Evolutionary conservation across 2,329 filamentous ascomycete species (phyloP), one percentile per base, ranked within the genome.

Genomic region (Aspergillus fijiensis): DNA sequence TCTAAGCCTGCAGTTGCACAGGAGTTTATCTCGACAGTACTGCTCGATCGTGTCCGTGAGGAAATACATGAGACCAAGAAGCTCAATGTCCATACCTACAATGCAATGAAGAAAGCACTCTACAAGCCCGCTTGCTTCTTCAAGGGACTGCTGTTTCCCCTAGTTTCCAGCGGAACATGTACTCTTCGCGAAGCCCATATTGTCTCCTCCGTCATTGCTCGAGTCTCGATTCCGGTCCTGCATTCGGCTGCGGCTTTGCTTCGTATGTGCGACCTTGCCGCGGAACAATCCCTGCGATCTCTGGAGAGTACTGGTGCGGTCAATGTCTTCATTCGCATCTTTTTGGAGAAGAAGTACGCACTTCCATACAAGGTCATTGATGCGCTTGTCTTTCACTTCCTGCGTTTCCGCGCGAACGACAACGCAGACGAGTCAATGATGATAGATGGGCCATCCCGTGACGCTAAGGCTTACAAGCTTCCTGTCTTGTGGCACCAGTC

Each of bases 401-500:
- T 98, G 63, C 89, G 95, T 16, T 97, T 96, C 81, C 85, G 91
- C 35, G 89, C 85, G 56, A 83, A 86, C 27, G 87, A 81, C 55
- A 80, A 80, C 33, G 77, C 74, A 4, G 81, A 84, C 33, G 87
- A 89, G 58, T 79, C 81, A 10, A 80, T 80, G 54, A 74, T 79
- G 68, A 71, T 78, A 74, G 74, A 78, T 60, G 70, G 74, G 19
- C 60, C 65, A 16, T 71, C 76, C 33, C 76, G 70, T 60, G 76
- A 76, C 19, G 80, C 80, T n/a, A 84, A 83, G 74, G 76, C 82
- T 67, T 71, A 78, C 25, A 91, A 90, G 72, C 76, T 98, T 65
- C 95, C 96, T 0, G 92, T 99, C 7, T 87, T 99, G 58, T 99
- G 94, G 92, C 95, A 99, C 76, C 94, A 98, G 79, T 92, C 90